phyloP scores from a whole-genome alignment of 768 basidiomycete genomes.

The Trametopsis cervina region DNA sequence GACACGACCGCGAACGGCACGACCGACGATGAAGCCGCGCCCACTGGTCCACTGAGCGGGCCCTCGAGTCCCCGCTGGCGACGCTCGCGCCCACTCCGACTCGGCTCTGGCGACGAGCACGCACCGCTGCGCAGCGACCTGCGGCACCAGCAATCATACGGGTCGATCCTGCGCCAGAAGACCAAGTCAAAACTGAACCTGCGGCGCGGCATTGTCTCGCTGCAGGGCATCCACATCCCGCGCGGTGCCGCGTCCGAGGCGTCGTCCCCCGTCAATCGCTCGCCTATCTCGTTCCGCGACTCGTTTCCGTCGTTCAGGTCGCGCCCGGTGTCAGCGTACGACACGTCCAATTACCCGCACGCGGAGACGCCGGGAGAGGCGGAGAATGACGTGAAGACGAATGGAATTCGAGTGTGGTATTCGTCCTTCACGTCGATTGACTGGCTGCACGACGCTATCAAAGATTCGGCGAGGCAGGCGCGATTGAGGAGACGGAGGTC shows the following conservation, averaged over 20 bases:
- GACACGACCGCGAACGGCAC: background rate
- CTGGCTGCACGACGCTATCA: constrained; percentile 96
- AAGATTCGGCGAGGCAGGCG: constrained; percentile 80
- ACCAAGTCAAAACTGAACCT: constrained; percentile 21
- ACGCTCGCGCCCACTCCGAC: constrained; percentile 50
- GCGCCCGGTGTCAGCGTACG: constrained; percentile 71
- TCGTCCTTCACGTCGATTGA: constrained; percentile 87
- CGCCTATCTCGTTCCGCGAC: constrained; percentile 29
- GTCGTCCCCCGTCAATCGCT: constrained; percentile 24
- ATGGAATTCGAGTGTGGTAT: constrained; percentile 92
- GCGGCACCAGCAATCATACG: constrained; percentile 38
- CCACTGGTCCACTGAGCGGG: constrained; percentile 33
- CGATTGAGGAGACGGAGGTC: constrained; percentile 67
- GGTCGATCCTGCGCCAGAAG: constrained; percentile 34
- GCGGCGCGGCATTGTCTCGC: constrained; percentile 31
- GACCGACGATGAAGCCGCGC: constrained; percentile 8
- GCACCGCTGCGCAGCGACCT: constrained; percentile 20
- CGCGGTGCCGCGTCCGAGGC: constrained; percentile 28
- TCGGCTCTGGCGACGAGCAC: constrained; percentile 30
- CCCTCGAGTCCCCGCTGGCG: constrained; percentile 57
- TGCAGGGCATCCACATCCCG: constrained; percentile 30
- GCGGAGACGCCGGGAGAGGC: constrained; percentile 28
- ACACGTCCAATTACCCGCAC: constrained; percentile 36
- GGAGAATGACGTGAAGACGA: constrained; percentile 58
- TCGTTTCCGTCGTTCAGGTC: constrained; percentile 28